Conservation (phyloP, 1,139 yeast genomes). For the Suhomyces coccinellae region DNA sequence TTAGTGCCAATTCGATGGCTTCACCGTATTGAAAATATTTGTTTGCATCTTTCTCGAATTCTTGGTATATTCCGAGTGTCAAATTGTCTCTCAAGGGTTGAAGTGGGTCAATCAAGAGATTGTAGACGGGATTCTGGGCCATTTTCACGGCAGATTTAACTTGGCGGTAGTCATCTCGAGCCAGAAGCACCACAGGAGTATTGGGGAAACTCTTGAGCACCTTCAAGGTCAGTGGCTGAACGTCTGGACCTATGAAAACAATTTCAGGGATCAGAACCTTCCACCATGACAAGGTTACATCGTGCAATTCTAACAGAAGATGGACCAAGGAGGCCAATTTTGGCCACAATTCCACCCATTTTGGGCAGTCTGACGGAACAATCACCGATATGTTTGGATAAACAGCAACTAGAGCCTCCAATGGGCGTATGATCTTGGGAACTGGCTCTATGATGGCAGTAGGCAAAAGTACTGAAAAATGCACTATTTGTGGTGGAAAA, state of each 20-base stretch:
- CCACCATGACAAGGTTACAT: not conserved
- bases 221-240: not conserved
- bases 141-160: not conserved
- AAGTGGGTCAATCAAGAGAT: constrained; percentile 49
- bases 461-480: not conserved
- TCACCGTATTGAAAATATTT: constrained; percentile 68
- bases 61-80: constrained; percentile 58
- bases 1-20: constrained; percentile 64
- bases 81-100: constrained; percentile 67
- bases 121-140: not conserved
- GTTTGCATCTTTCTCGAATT: constrained; percentile 65
- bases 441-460: not conserved
- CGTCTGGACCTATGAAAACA: not conserved
- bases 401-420: not conserved
- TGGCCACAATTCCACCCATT: constrained; percentile 2
- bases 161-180: not conserved
- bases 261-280: constrained; percentile 1
- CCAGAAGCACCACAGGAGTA: not conserved
- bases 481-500: not conserved
- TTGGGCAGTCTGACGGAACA: not conserved
- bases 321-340: not conserved
- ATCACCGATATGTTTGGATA: constrained; percentile 3
- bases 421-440: not conserved
- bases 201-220: not conserved
- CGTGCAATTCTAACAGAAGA: constrained; percentile 1